These are phyloP conservation scores for Termitomyces sp. DNA, from an alignment of 768 basidiomycete genomes.

Conservation along the genomic window DNA sequence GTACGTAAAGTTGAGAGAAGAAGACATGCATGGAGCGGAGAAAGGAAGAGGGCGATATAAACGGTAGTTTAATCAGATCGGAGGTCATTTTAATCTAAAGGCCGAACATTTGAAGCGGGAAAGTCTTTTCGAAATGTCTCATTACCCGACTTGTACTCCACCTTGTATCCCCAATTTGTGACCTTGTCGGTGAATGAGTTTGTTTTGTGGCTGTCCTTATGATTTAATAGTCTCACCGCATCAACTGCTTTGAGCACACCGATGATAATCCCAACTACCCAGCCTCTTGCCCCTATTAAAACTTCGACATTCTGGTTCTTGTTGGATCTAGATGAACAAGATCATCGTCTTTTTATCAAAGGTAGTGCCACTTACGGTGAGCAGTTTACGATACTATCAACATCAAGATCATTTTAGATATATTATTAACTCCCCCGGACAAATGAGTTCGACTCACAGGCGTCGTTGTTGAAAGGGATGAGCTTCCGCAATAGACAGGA, in stretches of 20 bases:
- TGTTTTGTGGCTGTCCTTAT: too few species aligned
- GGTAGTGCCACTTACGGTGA: neutral
- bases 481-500: neutral
- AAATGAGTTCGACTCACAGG: neutral
- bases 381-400: conserved; percentile 1
- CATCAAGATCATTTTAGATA: neutral
- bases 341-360: neutral
- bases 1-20: neutral
- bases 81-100: neutral
- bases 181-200: neutral
- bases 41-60: neutral
- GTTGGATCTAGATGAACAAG: neutral
- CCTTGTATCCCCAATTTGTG: conserved; percentile 15
- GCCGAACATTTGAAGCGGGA: conserved; percentile 5
- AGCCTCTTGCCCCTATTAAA: conserved; percentile 8
- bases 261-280: conserved; percentile 13
- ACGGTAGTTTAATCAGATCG: neutral
- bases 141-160: conserved; percentile 6
- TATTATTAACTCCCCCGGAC: too few species aligned
- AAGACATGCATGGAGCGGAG: neutral
- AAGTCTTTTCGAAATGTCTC: conserved; percentile 5
- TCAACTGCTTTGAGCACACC: conserved; percentile 11
- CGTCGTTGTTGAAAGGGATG: neutral
- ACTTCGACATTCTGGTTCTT: conserved; percentile 14
- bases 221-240: neutral